Evolutionary conservation across 768 basidiomycete genomes (phyloP).

Genomic region (Podaxis carcinomalis): DNA sequence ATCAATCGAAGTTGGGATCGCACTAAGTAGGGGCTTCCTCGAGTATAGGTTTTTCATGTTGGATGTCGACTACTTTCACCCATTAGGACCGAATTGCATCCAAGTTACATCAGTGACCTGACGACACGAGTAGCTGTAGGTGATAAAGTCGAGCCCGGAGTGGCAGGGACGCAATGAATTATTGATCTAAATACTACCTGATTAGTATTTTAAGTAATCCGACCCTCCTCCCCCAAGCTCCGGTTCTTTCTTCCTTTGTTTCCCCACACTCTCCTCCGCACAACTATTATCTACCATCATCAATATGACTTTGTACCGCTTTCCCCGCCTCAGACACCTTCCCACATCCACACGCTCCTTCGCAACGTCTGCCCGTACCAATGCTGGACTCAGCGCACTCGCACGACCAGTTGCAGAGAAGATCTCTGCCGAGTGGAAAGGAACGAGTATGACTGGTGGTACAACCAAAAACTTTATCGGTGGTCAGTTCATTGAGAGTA

Average conservation of each 20-base stretch:
- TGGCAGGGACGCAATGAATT: too few species aligned
- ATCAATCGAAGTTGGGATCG: constrained; percentile 11
- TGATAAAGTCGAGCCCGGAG: constrained; percentile 9
- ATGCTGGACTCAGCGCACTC: constrained; percentile 42
- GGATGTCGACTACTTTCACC: constrained; percentile 69
- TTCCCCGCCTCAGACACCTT: constrained; percentile 26
- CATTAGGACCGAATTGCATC: constrained; percentile 34
- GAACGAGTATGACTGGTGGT: constrained; percentile 81
- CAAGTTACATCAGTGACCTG: neutral
- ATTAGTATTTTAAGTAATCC: constrained; percentile 1
- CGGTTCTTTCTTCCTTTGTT: neutral
- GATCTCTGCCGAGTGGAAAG: constrained; percentile 76
- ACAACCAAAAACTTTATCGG: constrained; percentile 90
- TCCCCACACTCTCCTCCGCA: neutral
- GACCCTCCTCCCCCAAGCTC: neutral
- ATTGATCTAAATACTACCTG: too few species aligned
- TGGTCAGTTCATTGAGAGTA: constrained; percentile 86
- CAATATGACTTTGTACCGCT: constrained; percentile 28
- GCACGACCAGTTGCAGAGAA: constrained; percentile 64
- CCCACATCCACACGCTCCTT: constrained; percentile 28
- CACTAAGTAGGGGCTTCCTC: constrained; percentile 59
- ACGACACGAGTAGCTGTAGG: constrained; percentile 6
- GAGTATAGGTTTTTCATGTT: constrained; percentile 84
- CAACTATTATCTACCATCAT: neutral
- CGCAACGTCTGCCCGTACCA: constrained; percentile 41